Base-by-base conservation (phyloP, 2,329 filamentous ascomycete species). In the Salinomyces thailandicus region DNA sequence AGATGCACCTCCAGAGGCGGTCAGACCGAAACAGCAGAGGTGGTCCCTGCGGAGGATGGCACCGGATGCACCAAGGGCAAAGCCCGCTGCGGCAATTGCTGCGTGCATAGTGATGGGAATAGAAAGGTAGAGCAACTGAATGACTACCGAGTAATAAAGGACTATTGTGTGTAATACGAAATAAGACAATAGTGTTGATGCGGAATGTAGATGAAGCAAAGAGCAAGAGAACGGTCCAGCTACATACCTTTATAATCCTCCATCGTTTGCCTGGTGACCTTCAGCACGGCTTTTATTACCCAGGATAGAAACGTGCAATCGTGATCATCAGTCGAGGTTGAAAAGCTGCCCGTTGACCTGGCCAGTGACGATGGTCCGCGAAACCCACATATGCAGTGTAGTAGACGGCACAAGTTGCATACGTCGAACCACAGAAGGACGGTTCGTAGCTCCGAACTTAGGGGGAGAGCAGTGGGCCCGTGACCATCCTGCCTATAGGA, bases 11-110 rank as follows among this genome's bases (percentile, higher is more conserved):
- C 35, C 35, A 9, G 35, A 36, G 12, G 35, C 35, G 16, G 35
- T 31, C n/a, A 36, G 18, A n/a, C 8, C 7, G 35, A 36, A 36
- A 17, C 35, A 36, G 18, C 35, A 36, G 18, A 11, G 8, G 13
- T 36, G 26, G 8, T 36, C 16, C 19, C 35, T 30, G 13, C 15
- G 28, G 12, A 36, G 5, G 19, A 36, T 24, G 26, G 26, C 27
- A 17, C 18, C 35, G 11, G 35, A 36, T 13, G 17, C 35, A 15
- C 35, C 20, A 13, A 36, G 15, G 4, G 35, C 35, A 6, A 36
- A 22, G 26, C 5, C 26, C 11, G 28, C 28, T 8, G 26, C 16
- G 8, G 35, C 28, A 18, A 36, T 13, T 9, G 26, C 15, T 15
- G 35, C 12, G 16, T 20, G 35, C 35, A 36, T 36, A 9, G 16